Conservation (phyloP, 1,139 yeast genomes). For the Yamadazyma atmosphaerica region DNA sequence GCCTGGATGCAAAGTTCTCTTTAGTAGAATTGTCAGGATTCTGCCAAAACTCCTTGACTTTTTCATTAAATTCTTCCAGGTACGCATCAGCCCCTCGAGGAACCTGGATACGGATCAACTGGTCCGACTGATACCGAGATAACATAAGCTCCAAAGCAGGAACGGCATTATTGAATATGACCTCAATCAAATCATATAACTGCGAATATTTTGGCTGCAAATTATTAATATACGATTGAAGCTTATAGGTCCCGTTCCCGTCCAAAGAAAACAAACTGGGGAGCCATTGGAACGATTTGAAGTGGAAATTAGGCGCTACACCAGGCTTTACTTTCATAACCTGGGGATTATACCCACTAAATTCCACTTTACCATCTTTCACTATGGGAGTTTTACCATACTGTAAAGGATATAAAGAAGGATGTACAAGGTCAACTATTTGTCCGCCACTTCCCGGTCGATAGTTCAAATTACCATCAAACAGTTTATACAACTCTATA, state of each 20-base stretch:
- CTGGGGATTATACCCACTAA: conserved; percentile 12
- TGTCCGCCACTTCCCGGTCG: conserved; percentile 35
- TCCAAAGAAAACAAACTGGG: conserved; percentile 22
- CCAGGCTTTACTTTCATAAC: conserved; percentile 17
- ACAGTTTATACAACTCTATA: conserved; percentile 14
- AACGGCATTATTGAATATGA: conserved; percentile 21
- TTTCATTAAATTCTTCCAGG: conserved; percentile 10
- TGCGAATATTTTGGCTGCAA: conserved; percentile 31
- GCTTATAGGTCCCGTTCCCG: conserved; percentile 16
- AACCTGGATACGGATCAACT: conserved; percentile 18
- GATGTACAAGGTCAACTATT: conserved; percentile 45
- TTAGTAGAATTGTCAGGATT: conserved; percentile 12
- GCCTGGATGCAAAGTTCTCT: conserved; percentile 5
- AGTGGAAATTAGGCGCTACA: conserved; percentile 12
- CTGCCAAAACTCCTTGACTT: conserved; percentile 4
- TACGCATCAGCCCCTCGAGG: conserved; percentile 18
- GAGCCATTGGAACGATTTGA: conserved; percentile 31
- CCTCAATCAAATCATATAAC: conserved; percentile 29
- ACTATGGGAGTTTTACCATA: conserved; percentile 33
- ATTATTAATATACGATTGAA: conserved; percentile 40
- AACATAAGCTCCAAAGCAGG: conserved; percentile 29
- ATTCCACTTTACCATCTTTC: conserved; percentile 3
- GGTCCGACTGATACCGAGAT: conserved; percentile 23
- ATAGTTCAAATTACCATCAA: conserved; percentile 26
- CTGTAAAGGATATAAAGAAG: conserved; percentile 40